These are phyloP conservation scores for Theileria luwenshuni DNA, from an alignment of 169 alveolate species.

Conservation along the genomic window DNA sequence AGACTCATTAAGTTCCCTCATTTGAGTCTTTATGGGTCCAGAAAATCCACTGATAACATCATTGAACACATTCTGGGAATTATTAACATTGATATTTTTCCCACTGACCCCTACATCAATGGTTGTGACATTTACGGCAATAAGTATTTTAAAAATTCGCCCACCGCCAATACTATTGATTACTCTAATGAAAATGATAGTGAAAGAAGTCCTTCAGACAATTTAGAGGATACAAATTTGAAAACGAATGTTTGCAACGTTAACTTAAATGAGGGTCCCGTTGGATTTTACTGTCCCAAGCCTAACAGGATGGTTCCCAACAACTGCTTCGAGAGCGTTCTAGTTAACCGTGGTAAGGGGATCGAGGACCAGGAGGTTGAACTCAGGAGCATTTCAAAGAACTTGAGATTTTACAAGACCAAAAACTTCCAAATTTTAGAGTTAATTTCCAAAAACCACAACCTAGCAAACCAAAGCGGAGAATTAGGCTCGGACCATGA, in stretches of 20 bases:
- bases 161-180: too few relatives aligned
- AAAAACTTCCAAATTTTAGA: constrained; percentile 29
- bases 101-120: constrained; percentile 67
- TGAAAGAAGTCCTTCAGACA: too few relatives aligned
- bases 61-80: constrained; percentile 1
- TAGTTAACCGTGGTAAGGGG: background rate
- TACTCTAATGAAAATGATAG: too few relatives aligned
- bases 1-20: background rate
- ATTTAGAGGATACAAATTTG: background rate
- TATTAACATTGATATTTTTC: constrained; percentile 23
- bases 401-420: constrained; percentile 26
- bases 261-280: constrained; percentile 35
- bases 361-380: background rate
- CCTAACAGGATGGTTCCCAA: constrained; percentile 45
- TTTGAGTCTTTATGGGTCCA: too few relatives aligned
- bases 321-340: constrained; percentile 39
- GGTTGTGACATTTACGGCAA: constrained; percentile 70
- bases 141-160: too few relatives aligned
- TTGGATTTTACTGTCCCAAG: constrained; percentile 67
- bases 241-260: constrained; percentile 24
- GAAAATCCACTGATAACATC: too few relatives aligned
- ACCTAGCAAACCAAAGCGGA: too few relatives aligned
- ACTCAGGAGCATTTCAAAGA: constrained; percentile 8
- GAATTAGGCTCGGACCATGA: background rate
- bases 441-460: background rate